phyloP scores from a whole-genome alignment of 305 asterid species.

The Coffea humblotiana region DNA sequence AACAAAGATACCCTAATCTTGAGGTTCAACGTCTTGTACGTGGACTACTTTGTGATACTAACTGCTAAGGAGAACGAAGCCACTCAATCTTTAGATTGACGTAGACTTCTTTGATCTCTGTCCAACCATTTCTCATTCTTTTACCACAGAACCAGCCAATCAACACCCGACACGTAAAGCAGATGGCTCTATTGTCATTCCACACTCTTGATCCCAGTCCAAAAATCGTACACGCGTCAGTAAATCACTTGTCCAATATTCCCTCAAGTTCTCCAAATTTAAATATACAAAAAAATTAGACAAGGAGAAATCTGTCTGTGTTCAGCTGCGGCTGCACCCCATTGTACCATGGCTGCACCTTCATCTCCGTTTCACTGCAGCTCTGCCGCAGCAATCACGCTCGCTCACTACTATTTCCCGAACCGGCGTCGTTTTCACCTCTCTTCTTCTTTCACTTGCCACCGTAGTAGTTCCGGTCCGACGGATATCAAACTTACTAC shows the following conservation, averaged over 20 bases:
- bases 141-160: too few relatives aligned
- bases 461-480: conserved; percentile 18
- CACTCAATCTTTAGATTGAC: too few relatives aligned
- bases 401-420: neutral
- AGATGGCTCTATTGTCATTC: too few relatives aligned
- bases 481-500: neutral
- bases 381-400: conserved; percentile 7
- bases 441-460: conserved; percentile 8
- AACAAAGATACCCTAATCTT: too few relatives aligned
- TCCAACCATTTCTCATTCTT: too few relatives aligned
- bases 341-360: conserved; percentile 26
- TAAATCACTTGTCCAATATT: neutral
- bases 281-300: neutral
- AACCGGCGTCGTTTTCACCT: conserved; percentile 12
- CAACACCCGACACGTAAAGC: too few relatives aligned
- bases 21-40: too few relatives aligned
- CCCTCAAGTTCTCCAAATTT: neutral
- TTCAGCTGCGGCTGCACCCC: conserved; percentile 24
- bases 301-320: neutral
- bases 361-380: conserved; percentile 16
- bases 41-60: too few relatives aligned
- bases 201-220: too few relatives aligned
- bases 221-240: too few relatives aligned
- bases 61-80: too few relatives aligned
- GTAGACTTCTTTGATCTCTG: too few relatives aligned